Evolutionary conservation across 306 rosid species (phyloP).

Genomic region (Pyrus pyrifolia): DNA sequence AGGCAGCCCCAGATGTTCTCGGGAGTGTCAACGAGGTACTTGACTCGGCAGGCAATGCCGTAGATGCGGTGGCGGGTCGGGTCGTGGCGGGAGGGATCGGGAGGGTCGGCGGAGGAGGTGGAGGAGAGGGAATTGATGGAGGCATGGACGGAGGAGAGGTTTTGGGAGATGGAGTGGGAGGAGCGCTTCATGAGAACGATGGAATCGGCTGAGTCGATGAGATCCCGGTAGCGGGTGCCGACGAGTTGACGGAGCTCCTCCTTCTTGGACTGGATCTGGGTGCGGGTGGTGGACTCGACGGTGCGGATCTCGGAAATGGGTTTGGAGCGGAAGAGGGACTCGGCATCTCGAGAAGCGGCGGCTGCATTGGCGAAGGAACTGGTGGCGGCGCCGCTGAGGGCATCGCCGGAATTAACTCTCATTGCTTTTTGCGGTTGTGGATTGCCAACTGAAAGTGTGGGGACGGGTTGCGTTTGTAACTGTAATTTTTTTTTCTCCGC

Average conservation of each 20-base stretch:
- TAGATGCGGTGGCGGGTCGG: constrained; percentile 47
- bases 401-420: background rate
- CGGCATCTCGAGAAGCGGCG: constrained; percentile 49
- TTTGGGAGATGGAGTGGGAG: constrained; percentile 53
- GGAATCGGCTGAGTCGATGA: constrained; percentile 94
- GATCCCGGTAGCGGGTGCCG: constrained; percentile 92
- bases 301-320: constrained; percentile 81
- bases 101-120: constrained; percentile 8
- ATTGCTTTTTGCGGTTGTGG: background rate
- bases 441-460: too few species aligned
- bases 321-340: constrained; percentile 70
- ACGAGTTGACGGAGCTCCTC: constrained; percentile 99
- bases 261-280: constrained; percentile 82
- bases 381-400: background rate
- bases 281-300: constrained; percentile 57
- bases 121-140: constrained; percentile 57
- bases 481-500: too few species aligned
- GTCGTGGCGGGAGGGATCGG: constrained; percentile 25
- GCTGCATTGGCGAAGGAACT: background rate
- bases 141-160: constrained; percentile 54
- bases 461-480: too few species aligned
- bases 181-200: constrained; percentile 78
- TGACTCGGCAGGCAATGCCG: constrained; percentile 79
- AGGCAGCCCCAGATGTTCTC: constrained; percentile 98
- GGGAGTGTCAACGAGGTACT: constrained; percentile 86